phyloP scores from a whole-genome alignment of 352 stramenopile species.

The Pythium utonaiense region DNA sequence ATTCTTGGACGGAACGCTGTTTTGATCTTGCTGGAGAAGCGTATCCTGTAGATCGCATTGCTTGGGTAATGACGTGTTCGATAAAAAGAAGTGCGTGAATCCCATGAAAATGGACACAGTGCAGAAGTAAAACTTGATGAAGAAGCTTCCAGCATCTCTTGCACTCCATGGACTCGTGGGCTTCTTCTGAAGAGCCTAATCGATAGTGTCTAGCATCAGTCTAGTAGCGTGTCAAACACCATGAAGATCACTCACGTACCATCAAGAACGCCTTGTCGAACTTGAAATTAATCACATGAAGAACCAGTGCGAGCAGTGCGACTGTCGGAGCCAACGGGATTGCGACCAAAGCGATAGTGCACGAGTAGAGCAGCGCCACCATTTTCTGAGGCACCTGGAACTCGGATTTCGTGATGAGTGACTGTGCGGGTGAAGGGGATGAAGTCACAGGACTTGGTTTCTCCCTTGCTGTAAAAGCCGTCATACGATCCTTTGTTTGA shows the following conservation, averaged over 20 bases:
- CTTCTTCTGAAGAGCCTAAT: constrained; percentile 68
- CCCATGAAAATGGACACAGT: constrained; percentile 58
- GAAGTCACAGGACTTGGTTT: not conserved
- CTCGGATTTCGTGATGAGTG: constrained; percentile 38
- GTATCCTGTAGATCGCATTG: constrained; percentile 52
- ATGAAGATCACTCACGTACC: too few species aligned
- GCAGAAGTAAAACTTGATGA: constrained; percentile 87
- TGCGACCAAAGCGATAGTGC: constrained; percentile 64
- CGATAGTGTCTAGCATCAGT: too few species aligned
- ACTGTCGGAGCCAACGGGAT: constrained; percentile 64
- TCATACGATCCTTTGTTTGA: not conserved
- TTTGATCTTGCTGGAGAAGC: constrained; percentile 3
- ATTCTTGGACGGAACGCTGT: not conserved
- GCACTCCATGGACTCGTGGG: constrained; percentile 64
- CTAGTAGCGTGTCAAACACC: too few species aligned
- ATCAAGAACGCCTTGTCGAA: constrained; percentile 76
- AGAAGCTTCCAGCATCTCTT: constrained; percentile 76
- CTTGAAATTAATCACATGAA: constrained; percentile 78
- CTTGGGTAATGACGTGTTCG: constrained; percentile 48
- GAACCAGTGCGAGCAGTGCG: constrained; percentile 44
- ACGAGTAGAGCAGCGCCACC: constrained; percentile 78
- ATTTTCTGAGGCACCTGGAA: constrained; percentile 82
- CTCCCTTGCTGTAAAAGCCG: not conserved
- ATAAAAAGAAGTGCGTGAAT: constrained; percentile 63
- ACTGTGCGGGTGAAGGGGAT: not conserved